These are phyloP conservation scores for Oidiodendron maius DNA, from an alignment of 495 filamentous ascomycete genomes.

Conservation along the genomic window DNA sequence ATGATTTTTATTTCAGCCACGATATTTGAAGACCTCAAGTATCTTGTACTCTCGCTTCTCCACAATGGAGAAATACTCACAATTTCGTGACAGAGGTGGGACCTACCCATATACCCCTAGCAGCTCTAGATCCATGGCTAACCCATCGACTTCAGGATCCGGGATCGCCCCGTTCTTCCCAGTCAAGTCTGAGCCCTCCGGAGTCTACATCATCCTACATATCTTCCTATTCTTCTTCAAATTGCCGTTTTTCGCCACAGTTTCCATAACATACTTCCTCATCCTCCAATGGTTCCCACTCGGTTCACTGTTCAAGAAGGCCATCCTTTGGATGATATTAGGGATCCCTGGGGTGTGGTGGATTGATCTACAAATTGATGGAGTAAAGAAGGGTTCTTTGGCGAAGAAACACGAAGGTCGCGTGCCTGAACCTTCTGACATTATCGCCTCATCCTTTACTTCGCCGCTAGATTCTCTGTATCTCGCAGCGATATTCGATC, in stretches of 20 bases:
- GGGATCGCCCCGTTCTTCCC: slow-evolving; percentile 96
- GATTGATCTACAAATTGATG: slow-evolving; percentile 94
- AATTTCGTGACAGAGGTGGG: slow-evolving; percentile 89
- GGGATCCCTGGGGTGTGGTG: slow-evolving; percentile 91
- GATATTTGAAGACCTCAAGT: too few species aligned
- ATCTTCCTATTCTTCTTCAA: slow-evolving; percentile 74
- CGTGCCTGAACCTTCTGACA: slow-evolving; percentile 61
- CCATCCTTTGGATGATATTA: slow-evolving; percentile 78
- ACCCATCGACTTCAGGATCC: slow-evolving; percentile 55
- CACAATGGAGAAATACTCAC: slow-evolving; percentile 93
- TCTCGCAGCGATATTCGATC: slow-evolving; percentile 94
- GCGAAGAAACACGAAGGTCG: slow-evolving; percentile 54
- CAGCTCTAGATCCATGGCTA: slow-evolving; percentile 6
- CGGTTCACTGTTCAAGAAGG: slow-evolving; percentile 72
- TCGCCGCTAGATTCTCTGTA: slow-evolving; percentile 91
- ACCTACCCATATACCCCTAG: slow-evolving; percentile 4
- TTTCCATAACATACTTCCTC: slow-evolving; percentile 65
- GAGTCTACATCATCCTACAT: slow-evolving; percentile 55
- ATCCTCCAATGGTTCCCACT: slow-evolving; percentile 82
- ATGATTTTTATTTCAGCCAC: too few species aligned
- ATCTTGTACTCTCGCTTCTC: not conserved
- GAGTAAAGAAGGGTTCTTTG: slow-evolving; percentile 77
- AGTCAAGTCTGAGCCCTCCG: slow-evolving; percentile 52
- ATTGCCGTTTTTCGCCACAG: slow-evolving; percentile 68
- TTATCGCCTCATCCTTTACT: slow-evolving; percentile 88